phyloP scores from a whole-genome alignment of 345 rosid genomes.

The Brassica carinata region DNA sequence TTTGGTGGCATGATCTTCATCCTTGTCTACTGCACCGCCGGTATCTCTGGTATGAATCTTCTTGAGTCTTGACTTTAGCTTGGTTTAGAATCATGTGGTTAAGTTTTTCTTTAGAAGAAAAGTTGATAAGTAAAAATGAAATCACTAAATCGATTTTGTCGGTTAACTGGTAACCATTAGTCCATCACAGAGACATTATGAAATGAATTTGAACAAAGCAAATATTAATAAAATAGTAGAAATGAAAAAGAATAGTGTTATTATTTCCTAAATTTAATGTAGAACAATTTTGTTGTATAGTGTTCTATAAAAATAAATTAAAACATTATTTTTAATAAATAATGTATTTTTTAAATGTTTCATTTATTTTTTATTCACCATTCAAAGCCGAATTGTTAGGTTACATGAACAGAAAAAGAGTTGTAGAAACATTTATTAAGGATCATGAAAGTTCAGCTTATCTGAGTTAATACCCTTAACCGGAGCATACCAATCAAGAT shows the following conservation, averaged over 20 bases:
- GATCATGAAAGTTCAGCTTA: not conserved
- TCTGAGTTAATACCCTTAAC: not conserved
- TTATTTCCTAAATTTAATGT: too few species aligned
- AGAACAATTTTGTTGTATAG: too few species aligned
- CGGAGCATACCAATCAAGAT: not conserved
- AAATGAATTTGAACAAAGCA: too few species aligned
- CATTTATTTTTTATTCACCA: too few species aligned
- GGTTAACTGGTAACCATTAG: not conserved
- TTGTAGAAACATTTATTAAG: not conserved
- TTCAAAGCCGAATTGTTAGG: not conserved
- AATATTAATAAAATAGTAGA: too few species aligned
- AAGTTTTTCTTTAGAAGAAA: not conserved
- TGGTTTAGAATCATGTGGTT: conserved; percentile 7
- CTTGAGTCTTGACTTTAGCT: conserved; percentile 29
- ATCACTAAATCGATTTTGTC: not conserved
- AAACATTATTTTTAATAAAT: too few species aligned
- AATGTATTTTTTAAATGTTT: too few species aligned
- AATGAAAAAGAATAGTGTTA: too few species aligned
- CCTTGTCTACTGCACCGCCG: conserved; percentile 94
- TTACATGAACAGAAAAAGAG: not conserved
- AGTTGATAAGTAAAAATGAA: not conserved
- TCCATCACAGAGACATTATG: too few species aligned
- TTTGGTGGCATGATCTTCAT: conserved; percentile 95
- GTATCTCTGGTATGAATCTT: conserved; percentile 67
- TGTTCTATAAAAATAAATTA: too few species aligned